These are phyloP conservation scores for Paramecium sexaurelia DNA, from an alignment of 73 alveolate species.

Conservation along the genomic window DNA sequence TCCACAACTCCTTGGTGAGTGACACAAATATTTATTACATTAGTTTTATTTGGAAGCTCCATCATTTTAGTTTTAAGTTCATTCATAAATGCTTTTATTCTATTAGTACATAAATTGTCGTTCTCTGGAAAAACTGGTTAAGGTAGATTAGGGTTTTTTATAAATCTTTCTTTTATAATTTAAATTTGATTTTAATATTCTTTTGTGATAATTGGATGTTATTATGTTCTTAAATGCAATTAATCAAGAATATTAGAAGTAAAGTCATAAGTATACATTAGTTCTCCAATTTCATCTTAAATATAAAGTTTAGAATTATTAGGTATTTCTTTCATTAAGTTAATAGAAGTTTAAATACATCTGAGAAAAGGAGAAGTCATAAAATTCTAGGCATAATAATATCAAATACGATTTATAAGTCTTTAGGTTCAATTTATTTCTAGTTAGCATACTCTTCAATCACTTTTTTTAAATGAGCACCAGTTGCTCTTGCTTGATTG, in stretches of 20 bases:
- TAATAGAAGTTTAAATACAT: background rate
- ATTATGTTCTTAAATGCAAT: background rate
- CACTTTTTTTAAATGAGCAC: background rate
- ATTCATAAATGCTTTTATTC: background rate
- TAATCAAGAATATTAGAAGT: background rate
- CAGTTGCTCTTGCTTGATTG: constrained; percentile 3
- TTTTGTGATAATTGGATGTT: background rate
- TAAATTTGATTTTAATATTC: background rate
- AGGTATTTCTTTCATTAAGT: background rate
- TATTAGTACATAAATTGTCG: background rate
- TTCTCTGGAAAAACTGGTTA: background rate
- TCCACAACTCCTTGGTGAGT: background rate
- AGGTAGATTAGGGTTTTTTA: background rate
- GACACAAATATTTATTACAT: background rate
- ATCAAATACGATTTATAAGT: background rate
- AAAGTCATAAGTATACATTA: background rate
- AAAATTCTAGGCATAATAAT: background rate
- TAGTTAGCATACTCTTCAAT: background rate
- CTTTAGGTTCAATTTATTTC: background rate
- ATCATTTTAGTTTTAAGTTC: background rate
- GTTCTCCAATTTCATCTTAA: background rate
- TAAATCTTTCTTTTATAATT: background rate
- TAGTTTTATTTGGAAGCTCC: background rate
- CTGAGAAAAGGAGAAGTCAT: background rate
- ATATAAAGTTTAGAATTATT: background rate